These are phyloP conservation scores for Haplosporangium sp. DNA, from an alignment of 371 early-diverging fungal species.

Conservation along the genomic window DNA sequence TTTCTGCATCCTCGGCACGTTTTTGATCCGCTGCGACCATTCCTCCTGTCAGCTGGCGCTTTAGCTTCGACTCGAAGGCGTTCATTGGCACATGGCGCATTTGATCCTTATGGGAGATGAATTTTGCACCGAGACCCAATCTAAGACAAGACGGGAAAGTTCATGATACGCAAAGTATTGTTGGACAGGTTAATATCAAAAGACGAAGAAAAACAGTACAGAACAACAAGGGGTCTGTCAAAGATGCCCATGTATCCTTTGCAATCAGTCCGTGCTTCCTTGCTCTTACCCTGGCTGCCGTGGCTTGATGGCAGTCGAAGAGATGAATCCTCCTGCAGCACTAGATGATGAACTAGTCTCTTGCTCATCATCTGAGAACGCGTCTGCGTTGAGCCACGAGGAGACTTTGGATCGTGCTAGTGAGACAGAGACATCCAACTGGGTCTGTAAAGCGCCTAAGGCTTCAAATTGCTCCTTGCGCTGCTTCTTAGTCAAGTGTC, in stretches of 20 bases:
- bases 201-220: background rate
- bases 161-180: background rate
- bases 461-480: constrained; percentile 50
- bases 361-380: constrained; percentile 45
- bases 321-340: constrained; percentile 18
- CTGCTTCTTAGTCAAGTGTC: constrained; percentile 48
- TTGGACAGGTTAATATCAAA: background rate
- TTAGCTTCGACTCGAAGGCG: constrained; percentile 52
- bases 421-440: constrained; percentile 52
- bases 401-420: constrained; percentile 41
- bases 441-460: constrained; percentile 37
- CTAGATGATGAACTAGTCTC: constrained; percentile 2
- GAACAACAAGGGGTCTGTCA: too few species aligned
- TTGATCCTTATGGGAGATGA: constrained; percentile 66
- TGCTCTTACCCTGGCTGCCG: constrained; percentile 45
- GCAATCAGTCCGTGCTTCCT: too few species aligned
- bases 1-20: constrained; percentile 62
- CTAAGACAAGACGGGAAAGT: constrained; percentile 33
- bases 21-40: constrained; percentile 53
- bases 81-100: constrained; percentile 58
- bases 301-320: constrained; percentile 32
- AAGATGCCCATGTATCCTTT: too few species aligned
- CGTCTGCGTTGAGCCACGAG: constrained; percentile 48
- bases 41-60: constrained; percentile 55
- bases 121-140: constrained; percentile 70